Conservation (phyloP, 306 rosid genomes). For the Coriaria nepalensis region DNA sequence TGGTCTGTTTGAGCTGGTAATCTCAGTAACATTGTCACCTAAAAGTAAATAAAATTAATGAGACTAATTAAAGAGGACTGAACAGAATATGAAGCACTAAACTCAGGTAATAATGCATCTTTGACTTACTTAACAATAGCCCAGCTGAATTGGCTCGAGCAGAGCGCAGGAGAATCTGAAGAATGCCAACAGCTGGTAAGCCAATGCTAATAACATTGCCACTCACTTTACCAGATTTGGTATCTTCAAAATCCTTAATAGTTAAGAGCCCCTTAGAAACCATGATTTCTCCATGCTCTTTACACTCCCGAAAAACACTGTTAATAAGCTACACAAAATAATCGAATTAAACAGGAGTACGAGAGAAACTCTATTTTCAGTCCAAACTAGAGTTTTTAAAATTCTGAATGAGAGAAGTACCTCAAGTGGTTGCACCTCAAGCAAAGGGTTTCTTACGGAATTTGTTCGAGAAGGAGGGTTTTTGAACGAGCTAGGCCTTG, state of each 20-base stretch:
- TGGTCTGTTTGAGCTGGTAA: slow-evolving; percentile 68
- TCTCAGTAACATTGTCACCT: slow-evolving; percentile 59
- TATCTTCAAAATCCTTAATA: slow-evolving; percentile 51
- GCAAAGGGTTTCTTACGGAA: slow-evolving; percentile 44
- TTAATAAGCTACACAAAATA: slow-evolving; percentile 51
- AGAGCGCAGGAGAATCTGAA: slow-evolving; percentile 68
- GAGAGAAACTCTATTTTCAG: no score
- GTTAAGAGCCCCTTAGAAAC: slow-evolving; percentile 67
- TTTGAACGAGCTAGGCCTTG: slow-evolving; percentile 41
- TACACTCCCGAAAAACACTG: slow-evolving; percentile 50
- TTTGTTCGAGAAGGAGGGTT: slow-evolving; percentile 34
- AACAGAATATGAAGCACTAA: background rate
- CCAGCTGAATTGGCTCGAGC: slow-evolving; percentile 51
- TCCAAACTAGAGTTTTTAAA: background rate
- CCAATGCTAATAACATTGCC: slow-evolving; percentile 57
- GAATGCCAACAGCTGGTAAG: slow-evolving; percentile 73
- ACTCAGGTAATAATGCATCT: background rate
- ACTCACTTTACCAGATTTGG: slow-evolving; percentile 51
- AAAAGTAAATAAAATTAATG: background rate
- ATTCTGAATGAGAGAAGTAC: slow-evolving; percentile 16
- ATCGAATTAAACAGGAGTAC: background rate
- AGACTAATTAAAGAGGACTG: background rate
- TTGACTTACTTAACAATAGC: slow-evolving; percentile 50
- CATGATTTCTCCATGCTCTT: slow-evolving; percentile 41
- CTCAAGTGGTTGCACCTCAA: slow-evolving; percentile 71